phyloP scores from a whole-genome alignment of 2,329 filamentous ascomycete genomes.

The Aaosphaeria arxii region DNA sequence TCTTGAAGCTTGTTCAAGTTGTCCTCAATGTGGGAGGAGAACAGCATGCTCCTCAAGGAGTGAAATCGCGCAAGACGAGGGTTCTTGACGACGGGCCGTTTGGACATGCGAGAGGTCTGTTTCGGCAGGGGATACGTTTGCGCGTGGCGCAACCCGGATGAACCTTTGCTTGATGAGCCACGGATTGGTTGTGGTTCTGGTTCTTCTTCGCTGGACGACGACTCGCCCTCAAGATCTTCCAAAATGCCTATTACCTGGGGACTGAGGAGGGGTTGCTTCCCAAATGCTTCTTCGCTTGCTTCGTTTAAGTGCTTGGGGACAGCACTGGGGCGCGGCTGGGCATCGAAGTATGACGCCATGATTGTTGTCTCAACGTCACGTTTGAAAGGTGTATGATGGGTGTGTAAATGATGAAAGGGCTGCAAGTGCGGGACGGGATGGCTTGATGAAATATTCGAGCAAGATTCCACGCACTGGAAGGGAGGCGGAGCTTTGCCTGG shows the following conservation, averaged over 20 bases:
- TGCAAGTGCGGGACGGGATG: neutral
- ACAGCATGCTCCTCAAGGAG: constrained; percentile 32
- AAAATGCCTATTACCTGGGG: constrained; percentile 29
- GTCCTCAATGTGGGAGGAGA: constrained; percentile 27
- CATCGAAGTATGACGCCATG: constrained; percentile 36
- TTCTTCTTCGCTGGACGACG: constrained; percentile 18
- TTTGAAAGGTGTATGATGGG: neutral
- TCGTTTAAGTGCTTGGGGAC: constrained; percentile 3
- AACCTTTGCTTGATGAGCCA: neutral
- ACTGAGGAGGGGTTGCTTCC: constrained; percentile 19
- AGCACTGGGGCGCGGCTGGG: constrained; percentile 6
- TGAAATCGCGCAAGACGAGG: constrained; percentile 32
- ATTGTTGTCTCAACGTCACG: neutral
- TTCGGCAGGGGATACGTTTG: constrained; percentile 9
- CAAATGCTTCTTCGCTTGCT: constrained; percentile 12
- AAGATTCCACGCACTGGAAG: too few relatives aligned
- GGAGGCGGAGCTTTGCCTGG: too few relatives aligned
- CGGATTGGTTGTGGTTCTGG: neutral
- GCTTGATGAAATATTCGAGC: neutral
- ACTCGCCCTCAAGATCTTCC: constrained; percentile 23
- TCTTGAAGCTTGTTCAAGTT: constrained; percentile 20
- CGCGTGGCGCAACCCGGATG: constrained; percentile 5
- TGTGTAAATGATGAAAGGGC: neutral
- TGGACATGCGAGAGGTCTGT: constrained; percentile 7
- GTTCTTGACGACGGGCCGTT: constrained; percentile 2